phyloP scores from a whole-genome alignment of 1,139 yeast species.

The Candida smagusa region DNA sequence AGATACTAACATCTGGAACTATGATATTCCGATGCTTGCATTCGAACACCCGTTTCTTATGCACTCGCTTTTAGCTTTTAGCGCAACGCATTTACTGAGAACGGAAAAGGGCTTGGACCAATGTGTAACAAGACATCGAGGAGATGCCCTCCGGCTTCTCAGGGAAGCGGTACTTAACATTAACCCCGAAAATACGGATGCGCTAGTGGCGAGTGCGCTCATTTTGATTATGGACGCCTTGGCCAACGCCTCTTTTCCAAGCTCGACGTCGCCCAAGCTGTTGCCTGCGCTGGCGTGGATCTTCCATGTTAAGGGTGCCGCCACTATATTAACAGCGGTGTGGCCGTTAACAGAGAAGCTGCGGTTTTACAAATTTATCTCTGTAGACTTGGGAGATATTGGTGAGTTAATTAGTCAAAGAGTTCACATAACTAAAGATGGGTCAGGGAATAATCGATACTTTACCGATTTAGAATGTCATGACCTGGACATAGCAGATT shows the following conservation, averaged over 20 bases:
- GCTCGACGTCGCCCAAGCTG: conserved; percentile 56
- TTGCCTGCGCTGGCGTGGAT: conserved; percentile 95
- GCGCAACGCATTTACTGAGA: conserved; percentile 86
- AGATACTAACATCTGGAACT: conserved; percentile 82
- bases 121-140: conserved; percentile 82
- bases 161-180: conserved; percentile 85
- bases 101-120: conserved; percentile 75
- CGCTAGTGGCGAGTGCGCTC: conserved; percentile 87
- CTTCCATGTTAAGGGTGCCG: conserved; percentile 95
- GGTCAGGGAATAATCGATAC: conserved; percentile 22
- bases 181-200: conserved; percentile 83
- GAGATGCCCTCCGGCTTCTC: conserved; percentile 76
- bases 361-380: conserved; percentile 67
- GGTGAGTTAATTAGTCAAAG: conserved; percentile 70
- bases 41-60: conserved; percentile 85
- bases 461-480: conserved; percentile 74
- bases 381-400: conserved; percentile 78
- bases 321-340: conserved; percentile 88
- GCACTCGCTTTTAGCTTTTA: conserved; percentile 87
- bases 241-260: conserved; percentile 85
- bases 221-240: conserved; percentile 87
- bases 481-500: conserved; percentile 78
- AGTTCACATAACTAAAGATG: conserved; percentile 20
- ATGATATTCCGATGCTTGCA: conserved; percentile 83
- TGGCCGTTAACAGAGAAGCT: conserved; percentile 87